Evolutionary conservation across 176 grass and related monocot species (phyloP), one percentile per base, ranked within the genome.

Genomic region (Carex myosuroides): DNA sequence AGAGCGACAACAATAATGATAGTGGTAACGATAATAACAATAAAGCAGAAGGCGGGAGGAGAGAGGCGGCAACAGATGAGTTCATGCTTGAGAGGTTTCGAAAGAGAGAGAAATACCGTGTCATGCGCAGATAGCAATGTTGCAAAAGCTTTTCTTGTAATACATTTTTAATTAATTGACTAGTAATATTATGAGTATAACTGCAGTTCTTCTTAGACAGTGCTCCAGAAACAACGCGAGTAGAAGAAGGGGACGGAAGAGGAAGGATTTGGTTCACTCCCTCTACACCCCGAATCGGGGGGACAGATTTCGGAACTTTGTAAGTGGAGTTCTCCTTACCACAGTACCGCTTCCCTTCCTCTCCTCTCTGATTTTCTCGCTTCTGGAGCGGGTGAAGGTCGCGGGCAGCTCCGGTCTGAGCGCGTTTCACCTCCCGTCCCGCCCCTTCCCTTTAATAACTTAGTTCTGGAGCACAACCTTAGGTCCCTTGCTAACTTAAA

Each of bases 51-150:
- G 76, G 77, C 30, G 77, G 48, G 14, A 63, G 83, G 48, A 85
- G 89, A 64, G 84, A 90, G 68, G 82, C 82, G 42, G 85, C 89
- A 3, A 90, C 89, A 21, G 89, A 91, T 71, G 82, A 91, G 70
- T 85, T 88, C n/a, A 85, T 91, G 89, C 83, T 91, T 12, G 82
- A 91, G 42, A 63, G 89, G 39, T 91, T 91, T 41, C 86, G 89
- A 44, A 91, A 85, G 69, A 70, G 89, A 77, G 89, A 91, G 65
- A 91, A 85, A 70, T 80, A 88, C 53, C 86, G 86, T 65, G 86
- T 75, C 20, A 85, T 88, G 79, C 89, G 83, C 21, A 90, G 85
- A 88, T 88, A 85, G 74, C 6, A 76, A 44, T 16, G 37, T 16
- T 48, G 22, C 54, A 44, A 79, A 79, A 77, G 21, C 5, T 64